Conservation (phyloP, 805 yeast genomes). For the Candida methanosorbosa region DNA sequence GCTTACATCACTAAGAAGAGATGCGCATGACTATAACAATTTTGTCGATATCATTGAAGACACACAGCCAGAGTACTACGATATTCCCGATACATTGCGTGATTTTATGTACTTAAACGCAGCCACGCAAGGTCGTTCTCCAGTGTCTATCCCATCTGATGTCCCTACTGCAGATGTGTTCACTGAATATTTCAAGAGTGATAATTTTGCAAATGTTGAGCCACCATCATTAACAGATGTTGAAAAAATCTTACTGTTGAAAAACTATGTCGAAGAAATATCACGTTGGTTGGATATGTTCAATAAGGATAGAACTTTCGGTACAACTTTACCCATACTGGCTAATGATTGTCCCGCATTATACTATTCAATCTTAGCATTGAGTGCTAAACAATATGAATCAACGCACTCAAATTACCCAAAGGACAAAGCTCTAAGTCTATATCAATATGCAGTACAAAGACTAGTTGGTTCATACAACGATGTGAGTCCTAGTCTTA, state of each 20-base stretch:
- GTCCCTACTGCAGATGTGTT: constrained; percentile 17
- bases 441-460: constrained; percentile 20
- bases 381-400: constrained; percentile 20
- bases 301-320: constrained; percentile 13
- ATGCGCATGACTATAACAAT: constrained; percentile 4
- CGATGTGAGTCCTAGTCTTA: constrained; percentile 9
- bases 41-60: constrained; percentile 6
- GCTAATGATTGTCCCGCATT: constrained; percentile 25
- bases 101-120: constrained; percentile 31
- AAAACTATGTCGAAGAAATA: constrained; percentile 27
- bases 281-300: constrained; percentile 17
- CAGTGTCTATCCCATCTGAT: constrained; percentile 11
- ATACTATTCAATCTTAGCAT: constrained; percentile 18
- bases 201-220: constrained; percentile 9
- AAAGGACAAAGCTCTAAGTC: constrained; percentile 21
- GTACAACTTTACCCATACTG: constrained; percentile 25
- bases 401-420: constrained; percentile 8
- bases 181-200: constrained; percentile 11
- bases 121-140: background rate
- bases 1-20: constrained; percentile 1
- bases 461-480: constrained; percentile 26
- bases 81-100: constrained; percentile 26
- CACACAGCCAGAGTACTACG: constrained; percentile 12
- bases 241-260: constrained; percentile 23
- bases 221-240: constrained; percentile 19